A percentile compares a stretch with the other conserved stretches of the same genome.
Conservation (phyloP, 2,329 filamentous ascomycete genomes). For the Neonectria faginata region DNA sequence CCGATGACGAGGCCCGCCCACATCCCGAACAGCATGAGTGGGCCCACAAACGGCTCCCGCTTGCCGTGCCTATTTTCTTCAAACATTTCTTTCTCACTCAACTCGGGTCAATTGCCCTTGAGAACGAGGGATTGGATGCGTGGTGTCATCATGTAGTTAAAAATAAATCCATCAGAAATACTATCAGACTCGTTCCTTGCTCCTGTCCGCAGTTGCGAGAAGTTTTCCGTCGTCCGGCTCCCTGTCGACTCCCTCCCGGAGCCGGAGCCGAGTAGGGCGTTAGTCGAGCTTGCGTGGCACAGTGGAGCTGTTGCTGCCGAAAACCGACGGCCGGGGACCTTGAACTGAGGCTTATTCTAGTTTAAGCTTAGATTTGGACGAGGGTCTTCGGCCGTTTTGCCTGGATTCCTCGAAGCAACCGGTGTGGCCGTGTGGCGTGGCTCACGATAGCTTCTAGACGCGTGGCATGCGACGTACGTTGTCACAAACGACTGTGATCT, state of each 20-base stretch:
- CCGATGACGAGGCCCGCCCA: background rate
- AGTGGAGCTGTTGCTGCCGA: background rate
- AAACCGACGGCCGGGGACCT: background rate
- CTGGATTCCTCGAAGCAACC: background rate
- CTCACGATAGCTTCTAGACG: background rate
- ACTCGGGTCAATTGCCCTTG: background rate
- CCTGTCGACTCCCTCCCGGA: background rate
- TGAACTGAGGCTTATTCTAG: background rate
- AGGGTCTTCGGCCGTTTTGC: background rate
- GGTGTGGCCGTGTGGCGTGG: background rate
- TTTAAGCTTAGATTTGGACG: constrained; percentile 3
- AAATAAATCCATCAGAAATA: background rate
- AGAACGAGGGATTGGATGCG: background rate
- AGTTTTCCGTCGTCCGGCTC: background rate
- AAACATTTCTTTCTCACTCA: background rate
- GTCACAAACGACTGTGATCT: background rate
- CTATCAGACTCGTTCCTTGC: background rate
- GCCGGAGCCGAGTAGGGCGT: background rate
- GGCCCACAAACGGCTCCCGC: background rate
- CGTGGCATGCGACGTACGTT: constrained; percentile 1
- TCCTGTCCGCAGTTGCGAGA: background rate
- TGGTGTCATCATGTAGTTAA: background rate
- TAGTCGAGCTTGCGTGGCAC: background rate
- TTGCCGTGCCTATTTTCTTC: background rate
- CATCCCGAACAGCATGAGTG: background rate